Evolutionary conservation across 1,139 yeast genomes (phyloP).

Genomic region (Petasospora rhodanensis): DNA sequence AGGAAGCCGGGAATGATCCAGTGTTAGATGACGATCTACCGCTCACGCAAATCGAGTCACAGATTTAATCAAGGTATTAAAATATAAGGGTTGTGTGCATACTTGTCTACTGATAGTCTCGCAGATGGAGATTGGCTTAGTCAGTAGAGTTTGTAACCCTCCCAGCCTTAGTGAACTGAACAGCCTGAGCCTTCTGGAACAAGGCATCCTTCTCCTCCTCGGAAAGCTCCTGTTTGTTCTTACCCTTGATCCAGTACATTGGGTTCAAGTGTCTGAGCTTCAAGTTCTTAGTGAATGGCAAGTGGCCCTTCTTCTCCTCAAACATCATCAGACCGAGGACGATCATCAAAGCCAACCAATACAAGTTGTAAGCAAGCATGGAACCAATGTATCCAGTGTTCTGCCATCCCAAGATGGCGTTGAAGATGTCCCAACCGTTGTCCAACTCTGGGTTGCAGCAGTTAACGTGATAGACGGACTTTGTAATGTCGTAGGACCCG

Average conservation of each 20-base stretch:
- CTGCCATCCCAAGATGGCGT: constrained; percentile 86
- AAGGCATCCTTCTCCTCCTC: constrained; percentile 49
- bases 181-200: constrained; percentile 40
- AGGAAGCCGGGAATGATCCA: too few species aligned
- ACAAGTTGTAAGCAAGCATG: constrained; percentile 74
- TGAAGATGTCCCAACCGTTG: constrained; percentile 92
- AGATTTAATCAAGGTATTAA: too few species aligned
- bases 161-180: too few species aligned
- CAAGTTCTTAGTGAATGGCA: constrained; percentile 53
- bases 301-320: constrained; percentile 66
- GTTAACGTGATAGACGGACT: constrained; percentile 88
- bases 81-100: too few species aligned
- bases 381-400: constrained; percentile 89
- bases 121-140: too few species aligned
- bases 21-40: too few species aligned
- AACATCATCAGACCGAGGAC: constrained; percentile 56
- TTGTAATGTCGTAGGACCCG: constrained; percentile 76
- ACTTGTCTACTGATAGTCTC: too few species aligned
- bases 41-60: too few species aligned
- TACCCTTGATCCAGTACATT: constrained; percentile 63
- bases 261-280: constrained; percentile 60
- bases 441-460: constrained; percentile 89
- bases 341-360: constrained; percentile 66
- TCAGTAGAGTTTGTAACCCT: too few species aligned
- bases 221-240: constrained; percentile 57